Evolutionary conservation across 2,329 filamentous ascomycete genomes (phyloP).

Genomic region (Colletotrichum eremochloae): DNA sequence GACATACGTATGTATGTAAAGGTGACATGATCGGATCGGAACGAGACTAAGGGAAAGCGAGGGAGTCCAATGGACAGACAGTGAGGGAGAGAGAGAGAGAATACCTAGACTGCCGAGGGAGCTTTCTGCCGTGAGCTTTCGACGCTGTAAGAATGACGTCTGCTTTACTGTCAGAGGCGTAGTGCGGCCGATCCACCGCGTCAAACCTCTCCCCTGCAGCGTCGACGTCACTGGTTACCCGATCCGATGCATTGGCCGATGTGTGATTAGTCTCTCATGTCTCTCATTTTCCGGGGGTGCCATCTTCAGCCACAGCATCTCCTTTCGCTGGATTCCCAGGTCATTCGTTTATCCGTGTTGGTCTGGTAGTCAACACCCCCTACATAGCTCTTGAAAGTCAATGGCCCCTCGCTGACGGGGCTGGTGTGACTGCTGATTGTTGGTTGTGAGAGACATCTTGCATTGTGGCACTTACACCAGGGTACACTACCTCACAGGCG

Average conservation of each 20-base stretch:
- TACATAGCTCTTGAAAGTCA: background rate
- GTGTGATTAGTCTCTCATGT: slow-evolving; percentile 3
- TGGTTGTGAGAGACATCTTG: background rate
- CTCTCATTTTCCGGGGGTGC: background rate
- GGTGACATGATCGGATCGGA: background rate
- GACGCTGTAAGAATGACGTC: slow-evolving; percentile 40
- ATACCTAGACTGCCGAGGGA: slow-evolving; percentile 4
- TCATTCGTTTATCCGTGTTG: background rate
- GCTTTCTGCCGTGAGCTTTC: background rate
- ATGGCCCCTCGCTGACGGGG: background rate
- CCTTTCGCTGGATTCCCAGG: background rate
- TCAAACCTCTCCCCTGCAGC: slow-evolving; percentile 5
- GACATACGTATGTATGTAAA: slow-evolving; percentile 11
- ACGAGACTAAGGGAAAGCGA: background rate
- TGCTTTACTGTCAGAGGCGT: background rate
- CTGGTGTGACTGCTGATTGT: background rate
- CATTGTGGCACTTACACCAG: background rate
- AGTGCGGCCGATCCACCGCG: slow-evolving; percentile 26
- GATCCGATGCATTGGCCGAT: slow-evolving; percentile 13
- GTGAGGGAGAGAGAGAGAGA: background rate
- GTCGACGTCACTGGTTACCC: slow-evolving; percentile 33
- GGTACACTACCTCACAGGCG: too few species aligned
- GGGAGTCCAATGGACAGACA: background rate
- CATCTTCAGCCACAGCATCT: background rate
- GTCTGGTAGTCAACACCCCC: background rate